Percentiles rank a stretch among this genome's conserved stretches.
phyloP scores from a whole-genome alignment of 352 stramenopile genomes.

The Phytopythium kandeliae region DNA sequence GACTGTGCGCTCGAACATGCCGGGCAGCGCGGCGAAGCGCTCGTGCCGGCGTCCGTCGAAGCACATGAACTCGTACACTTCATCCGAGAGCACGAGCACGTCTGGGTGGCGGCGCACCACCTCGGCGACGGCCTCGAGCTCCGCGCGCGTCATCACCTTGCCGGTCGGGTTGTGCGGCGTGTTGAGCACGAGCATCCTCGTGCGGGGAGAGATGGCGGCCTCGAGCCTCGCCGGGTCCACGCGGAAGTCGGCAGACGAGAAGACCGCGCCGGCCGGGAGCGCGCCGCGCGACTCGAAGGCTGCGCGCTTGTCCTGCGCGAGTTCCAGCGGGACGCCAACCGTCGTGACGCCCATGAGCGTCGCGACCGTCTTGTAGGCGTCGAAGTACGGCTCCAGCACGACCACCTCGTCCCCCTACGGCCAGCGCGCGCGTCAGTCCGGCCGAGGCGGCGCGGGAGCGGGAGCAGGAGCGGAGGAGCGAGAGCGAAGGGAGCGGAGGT shows the following conservation, averaged over 20 bases:
- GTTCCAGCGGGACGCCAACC: constrained; percentile 63
- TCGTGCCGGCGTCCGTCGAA: constrained; percentile 73
- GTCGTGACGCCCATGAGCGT: constrained; percentile 79
- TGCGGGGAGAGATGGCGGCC: constrained; percentile 83
- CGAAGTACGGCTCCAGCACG: constrained; percentile 89
- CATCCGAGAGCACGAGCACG: constrained; percentile 93
- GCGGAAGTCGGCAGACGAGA: constrained; percentile 71
- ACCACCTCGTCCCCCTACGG: constrained; percentile 76
- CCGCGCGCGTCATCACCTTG: constrained; percentile 94
- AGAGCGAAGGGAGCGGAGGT: no score
- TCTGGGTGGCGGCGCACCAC: constrained; percentile 84
- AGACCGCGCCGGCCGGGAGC: constrained; percentile 19
- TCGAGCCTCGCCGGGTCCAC: constrained; percentile 88
- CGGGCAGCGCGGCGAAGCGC: constrained; percentile 68
- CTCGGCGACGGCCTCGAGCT: constrained; percentile 91
- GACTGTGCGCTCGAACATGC: constrained; percentile 86
- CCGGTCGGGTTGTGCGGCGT: constrained; percentile 99
- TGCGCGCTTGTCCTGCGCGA: constrained; percentile 32
- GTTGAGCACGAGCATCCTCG: constrained; percentile 96
- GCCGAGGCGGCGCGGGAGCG: no score
- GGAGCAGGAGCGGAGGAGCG: no score
- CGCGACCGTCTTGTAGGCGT: constrained; percentile 84
- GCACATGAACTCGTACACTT: constrained; percentile 99
- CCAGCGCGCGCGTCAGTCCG: not conserved
- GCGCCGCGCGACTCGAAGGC: constrained; percentile 26